phyloP scores from a whole-genome alignment of 306 rosid species.

The Luffa aegyptiaca region DNA sequence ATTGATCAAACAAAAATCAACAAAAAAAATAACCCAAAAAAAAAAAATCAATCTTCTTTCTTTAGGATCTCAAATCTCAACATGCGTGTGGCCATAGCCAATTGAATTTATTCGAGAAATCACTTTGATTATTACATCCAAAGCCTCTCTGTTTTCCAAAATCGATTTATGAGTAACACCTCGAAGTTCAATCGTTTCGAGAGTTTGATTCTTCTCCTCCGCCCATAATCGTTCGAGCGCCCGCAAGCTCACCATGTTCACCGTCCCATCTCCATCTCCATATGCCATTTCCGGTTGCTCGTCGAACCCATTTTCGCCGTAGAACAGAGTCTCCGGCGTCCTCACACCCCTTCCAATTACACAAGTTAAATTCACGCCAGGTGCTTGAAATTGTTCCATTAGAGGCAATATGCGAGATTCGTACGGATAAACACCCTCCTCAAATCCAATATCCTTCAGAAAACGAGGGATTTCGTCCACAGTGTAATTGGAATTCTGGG shows the following conservation, averaged over 20 bases:
- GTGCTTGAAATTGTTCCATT: constrained; percentile 33
- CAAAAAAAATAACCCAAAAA: too few relatives aligned
- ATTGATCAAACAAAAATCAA: too few relatives aligned
- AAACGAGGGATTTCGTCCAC: constrained; percentile 44
- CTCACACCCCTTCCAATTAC: constrained; percentile 48
- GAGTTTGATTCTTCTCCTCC: constrained; percentile 33
- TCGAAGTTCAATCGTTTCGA: constrained; percentile 31
- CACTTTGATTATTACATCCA: constrained; percentile 31
- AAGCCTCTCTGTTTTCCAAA: constrained; percentile 45
- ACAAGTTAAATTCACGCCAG: constrained; percentile 64
- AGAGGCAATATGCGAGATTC: constrained; percentile 41
- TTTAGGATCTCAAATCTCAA: background rate
- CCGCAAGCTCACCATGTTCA: constrained; percentile 62
- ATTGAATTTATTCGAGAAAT: constrained; percentile 36
- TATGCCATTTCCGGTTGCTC: constrained; percentile 42
- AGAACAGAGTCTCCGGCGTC: constrained; percentile 53
- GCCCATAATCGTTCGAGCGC: constrained; percentile 54
- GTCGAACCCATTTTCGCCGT: constrained; percentile 44
- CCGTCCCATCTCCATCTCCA: constrained; percentile 92
- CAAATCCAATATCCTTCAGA: constrained; percentile 55
- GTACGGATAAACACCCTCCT: constrained; percentile 54
- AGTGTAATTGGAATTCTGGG: constrained; percentile 37
- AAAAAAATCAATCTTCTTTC: background rate
- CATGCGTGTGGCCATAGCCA: background rate
- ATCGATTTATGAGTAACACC: constrained; percentile 53